Conservation (phyloP, 2,329 filamentous ascomycete genomes). For the Didymella sp. region DNA sequence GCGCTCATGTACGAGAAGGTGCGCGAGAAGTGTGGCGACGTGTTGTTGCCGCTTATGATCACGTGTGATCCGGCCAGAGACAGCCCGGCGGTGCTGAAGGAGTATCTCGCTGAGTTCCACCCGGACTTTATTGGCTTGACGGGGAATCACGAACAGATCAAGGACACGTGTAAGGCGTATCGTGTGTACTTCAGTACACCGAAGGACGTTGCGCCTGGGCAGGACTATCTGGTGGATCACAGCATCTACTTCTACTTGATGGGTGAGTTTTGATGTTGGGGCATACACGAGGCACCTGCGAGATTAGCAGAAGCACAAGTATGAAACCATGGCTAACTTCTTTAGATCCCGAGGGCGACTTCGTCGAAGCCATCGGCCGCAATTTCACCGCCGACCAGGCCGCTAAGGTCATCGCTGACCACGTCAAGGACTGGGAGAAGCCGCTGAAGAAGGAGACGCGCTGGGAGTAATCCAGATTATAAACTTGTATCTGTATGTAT, state of each 20-base stretch:
- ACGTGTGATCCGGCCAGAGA: conserved; percentile 95
- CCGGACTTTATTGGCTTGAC: conserved; percentile 84
- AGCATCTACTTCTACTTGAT: conserved; percentile 99
- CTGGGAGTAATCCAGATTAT: conserved; percentile 32
- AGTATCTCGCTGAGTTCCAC: conserved; percentile 92
- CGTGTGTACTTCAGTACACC: conserved; percentile 97
- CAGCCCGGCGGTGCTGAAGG: conserved; percentile 80
- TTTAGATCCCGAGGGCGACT: conserved; percentile 90
- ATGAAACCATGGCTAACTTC: conserved; percentile 38
- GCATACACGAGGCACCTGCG: no score
- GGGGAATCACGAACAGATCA: conserved; percentile 91
- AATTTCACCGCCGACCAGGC: conserved; percentile 91
- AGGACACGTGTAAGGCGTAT: conserved; percentile 93
- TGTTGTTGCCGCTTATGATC: conserved; percentile 83
- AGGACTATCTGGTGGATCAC: conserved; percentile 98
- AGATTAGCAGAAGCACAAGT: no score
- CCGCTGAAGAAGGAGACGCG: conserved; percentile 58
- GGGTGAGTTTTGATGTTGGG: no score
- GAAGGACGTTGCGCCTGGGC: conserved; percentile 82
- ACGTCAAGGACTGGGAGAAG: conserved; percentile 79
- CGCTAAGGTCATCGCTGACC: conserved; percentile 81
- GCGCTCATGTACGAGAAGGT: conserved; percentile 86
- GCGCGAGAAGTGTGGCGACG: conserved; percentile 55
- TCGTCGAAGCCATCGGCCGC: conserved; percentile 93
- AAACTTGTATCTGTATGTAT: conserved; percentile 18